phyloP scores from a whole-genome alignment of 2,329 filamentous ascomycete genomes.

The Thielaviopsis musarum region DNA sequence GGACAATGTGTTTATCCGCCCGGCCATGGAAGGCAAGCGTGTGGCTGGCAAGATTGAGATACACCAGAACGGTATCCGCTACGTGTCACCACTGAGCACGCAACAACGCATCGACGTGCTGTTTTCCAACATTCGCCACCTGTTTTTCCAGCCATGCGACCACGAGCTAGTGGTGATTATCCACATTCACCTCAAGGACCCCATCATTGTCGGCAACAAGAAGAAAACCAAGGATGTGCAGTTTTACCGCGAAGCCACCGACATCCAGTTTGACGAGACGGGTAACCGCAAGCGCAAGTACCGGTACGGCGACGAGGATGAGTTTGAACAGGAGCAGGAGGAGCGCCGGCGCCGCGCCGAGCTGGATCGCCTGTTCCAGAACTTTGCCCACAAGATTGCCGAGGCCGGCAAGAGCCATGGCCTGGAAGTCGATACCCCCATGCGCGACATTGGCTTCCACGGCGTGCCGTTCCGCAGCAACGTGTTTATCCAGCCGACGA shows the following conservation, averaged over 20 bases:
- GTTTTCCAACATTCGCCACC: constrained; percentile 95
- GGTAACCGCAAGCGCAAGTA: constrained; percentile 97
- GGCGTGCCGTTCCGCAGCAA: constrained; percentile 93
- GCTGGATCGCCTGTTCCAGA: constrained; percentile 88
- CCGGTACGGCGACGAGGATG: constrained; percentile 92
- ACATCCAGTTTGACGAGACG: constrained; percentile 97
- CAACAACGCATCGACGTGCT: constrained; percentile 81
- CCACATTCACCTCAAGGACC: constrained; percentile 93
- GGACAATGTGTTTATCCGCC: constrained; percentile 89
- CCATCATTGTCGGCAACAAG: constrained; percentile 91
- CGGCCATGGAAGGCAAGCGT: constrained; percentile 90
- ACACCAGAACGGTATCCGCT: constrained; percentile 96
- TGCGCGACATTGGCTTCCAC: constrained; percentile 90
- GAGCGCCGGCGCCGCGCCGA: constrained; percentile 82
- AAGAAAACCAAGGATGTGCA: constrained; percentile 99
- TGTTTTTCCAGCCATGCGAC: constrained; percentile 96
- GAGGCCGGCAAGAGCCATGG: constrained; percentile 84
- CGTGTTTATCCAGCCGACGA: constrained; percentile 88
- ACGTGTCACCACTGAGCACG: constrained; percentile 63
- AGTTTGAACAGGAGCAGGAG: constrained; percentile 97
- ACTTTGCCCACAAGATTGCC: constrained; percentile 92
- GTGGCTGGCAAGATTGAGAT: constrained; percentile 93
- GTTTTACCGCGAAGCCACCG: constrained; percentile 93
- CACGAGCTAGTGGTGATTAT: constrained; percentile 96
- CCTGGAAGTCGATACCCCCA: constrained; percentile 88